phyloP scores from a whole-genome alignment of 805 yeast species.

The Spathaspora hagerdaliae region DNA sequence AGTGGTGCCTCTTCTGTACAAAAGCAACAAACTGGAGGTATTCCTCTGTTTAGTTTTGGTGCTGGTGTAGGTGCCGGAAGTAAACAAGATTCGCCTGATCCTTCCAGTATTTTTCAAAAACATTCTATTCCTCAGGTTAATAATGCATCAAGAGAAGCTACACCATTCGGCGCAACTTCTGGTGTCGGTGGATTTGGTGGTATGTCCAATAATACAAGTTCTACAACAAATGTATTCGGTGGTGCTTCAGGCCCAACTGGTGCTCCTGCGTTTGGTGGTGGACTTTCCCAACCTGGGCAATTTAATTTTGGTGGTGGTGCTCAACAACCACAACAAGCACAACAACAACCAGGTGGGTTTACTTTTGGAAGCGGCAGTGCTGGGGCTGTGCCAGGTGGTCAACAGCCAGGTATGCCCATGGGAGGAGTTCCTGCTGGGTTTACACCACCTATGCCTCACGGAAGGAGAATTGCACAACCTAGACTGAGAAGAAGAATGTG shows the following conservation, averaged over 20 bases:
- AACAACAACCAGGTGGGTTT: slow-evolving; percentile 2
- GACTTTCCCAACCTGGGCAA: background rate
- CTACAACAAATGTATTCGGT: background rate
- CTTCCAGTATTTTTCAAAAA: slow-evolving; percentile 26
- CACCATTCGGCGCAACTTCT: slow-evolving; percentile 1
- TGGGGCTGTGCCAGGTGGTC: background rate
- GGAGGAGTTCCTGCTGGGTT: slow-evolving; percentile 6
- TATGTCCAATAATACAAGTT: too few species aligned
- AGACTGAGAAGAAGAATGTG: slow-evolving; percentile 4
- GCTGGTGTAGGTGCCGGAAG: too few species aligned
- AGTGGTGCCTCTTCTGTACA: too few species aligned
- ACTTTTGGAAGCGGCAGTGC: slow-evolving; percentile 5
- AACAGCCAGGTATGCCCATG: slow-evolving; percentile 4
- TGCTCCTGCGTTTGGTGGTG: slow-evolving; percentile 2
- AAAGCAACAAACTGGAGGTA: too few species aligned
- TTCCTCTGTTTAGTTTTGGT: too few species aligned
- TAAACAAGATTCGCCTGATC: slow-evolving; percentile 27
- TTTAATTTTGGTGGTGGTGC: background rate
- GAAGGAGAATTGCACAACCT: slow-evolving; percentile 6
- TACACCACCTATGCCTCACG: slow-evolving; percentile 2
- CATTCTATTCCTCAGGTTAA: background rate
- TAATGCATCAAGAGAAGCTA: background rate
- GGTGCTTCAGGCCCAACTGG: background rate
- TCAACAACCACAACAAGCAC: too few species aligned
- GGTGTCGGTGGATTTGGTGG: background rate